Base-by-base conservation (phyloP, 371 early-diverging fungal genomes). In the Mortierella sp. region DNA sequence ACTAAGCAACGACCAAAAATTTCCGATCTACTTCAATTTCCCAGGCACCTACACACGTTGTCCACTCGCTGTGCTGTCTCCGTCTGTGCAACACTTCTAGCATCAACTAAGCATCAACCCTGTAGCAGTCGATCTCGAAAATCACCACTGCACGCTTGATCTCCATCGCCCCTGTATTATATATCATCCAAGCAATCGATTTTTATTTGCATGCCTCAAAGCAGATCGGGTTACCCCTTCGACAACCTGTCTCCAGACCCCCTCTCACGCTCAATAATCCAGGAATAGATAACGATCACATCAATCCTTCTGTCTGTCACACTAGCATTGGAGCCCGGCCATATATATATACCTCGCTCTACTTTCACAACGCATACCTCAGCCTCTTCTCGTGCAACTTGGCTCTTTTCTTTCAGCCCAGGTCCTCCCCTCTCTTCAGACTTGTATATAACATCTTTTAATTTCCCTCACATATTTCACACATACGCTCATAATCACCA, bases 261-360 rank as follows among this genome's bases (percentile, higher is more conserved):
- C 37, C 37, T 34, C 37, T 34, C 37, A 19, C 19, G 44, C 44
- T 44, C 44, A 44, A 19, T 21, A 44, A 19, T 44, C 44, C 44
- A 44, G 44, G 44, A 44, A 44, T 44, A 44, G 44, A 44, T 14
- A 14, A 39, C 17, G n/a, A n/a, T n/a, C n/a, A n/a, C n/a, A n/a
- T n/a, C n/a, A n/a, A n/a, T n/a, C n/a, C n/a, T n/a, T n/a, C n/a
- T 34, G 14, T 34, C 14, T 34, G 11, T 4, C 37, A 0, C 37
- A 34, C 37, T 11, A 7, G 11, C 37, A 34, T 34, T 34, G 37
- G 37, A 34, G 37, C 37, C 37, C 37, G 37, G 37, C 4, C n/a
- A n/a, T n/a, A n/a, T n/a, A n/a, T n/a, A 34, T 1, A 34, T 14
- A 34, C 7, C 4, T 2, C 48, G 14, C 23, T 21, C 26, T 11